Evolutionary conservation across 2,329 filamentous ascomycete species (phyloP).

Genomic region (Ophiostoma ips): DNA sequence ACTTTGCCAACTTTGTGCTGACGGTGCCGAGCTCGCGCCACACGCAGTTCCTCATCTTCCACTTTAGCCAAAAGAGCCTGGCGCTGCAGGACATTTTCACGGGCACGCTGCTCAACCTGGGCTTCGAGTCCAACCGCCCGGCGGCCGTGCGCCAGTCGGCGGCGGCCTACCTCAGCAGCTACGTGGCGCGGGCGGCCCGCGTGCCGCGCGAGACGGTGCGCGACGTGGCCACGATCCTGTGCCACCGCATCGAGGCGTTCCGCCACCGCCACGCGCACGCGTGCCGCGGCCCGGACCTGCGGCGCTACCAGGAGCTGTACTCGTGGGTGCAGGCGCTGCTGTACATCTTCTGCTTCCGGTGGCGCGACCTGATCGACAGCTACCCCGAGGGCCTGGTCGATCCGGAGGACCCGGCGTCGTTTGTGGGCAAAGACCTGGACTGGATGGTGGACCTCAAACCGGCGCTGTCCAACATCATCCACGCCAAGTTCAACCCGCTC

Average conservation of each 20-base stretch:
- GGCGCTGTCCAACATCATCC: conserved; percentile 62
- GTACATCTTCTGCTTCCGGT: conserved; percentile 96
- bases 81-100: conserved; percentile 71
- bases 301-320: conserved; percentile 75
- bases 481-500: conserved; percentile 81
- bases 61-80: conserved; percentile 75
- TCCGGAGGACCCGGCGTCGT: conserved; percentile 46
- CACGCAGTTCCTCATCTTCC: conserved; percentile 90
- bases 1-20: conserved; percentile 78
- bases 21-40: conserved; percentile 86
- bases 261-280: conserved; percentile 56
- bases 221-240: conserved; percentile 66
- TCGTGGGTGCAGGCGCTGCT: conserved; percentile 76
- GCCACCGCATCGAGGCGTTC: conserved; percentile 62
- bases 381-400: conserved; percentile 46
- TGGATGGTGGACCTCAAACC: conserved; percentile 68
- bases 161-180: conserved; percentile 85
- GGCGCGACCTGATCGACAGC: conserved; percentile 70
- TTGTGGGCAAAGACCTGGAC: conserved; percentile 55
- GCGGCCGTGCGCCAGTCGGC: conserved; percentile 69
- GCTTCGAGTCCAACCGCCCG: conserved; percentile 56
- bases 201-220: conserved; percentile 65
- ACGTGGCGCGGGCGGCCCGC: conserved; percentile 78
- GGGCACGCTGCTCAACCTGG: conserved; percentile 58
- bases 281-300: conserved; percentile 74